Percentiles rank a stretch among this genome's conserved stretches.
phyloP scores from a whole-genome alignment of 2,329 filamentous ascomycete species.

The Botrytis aclada region DNA sequence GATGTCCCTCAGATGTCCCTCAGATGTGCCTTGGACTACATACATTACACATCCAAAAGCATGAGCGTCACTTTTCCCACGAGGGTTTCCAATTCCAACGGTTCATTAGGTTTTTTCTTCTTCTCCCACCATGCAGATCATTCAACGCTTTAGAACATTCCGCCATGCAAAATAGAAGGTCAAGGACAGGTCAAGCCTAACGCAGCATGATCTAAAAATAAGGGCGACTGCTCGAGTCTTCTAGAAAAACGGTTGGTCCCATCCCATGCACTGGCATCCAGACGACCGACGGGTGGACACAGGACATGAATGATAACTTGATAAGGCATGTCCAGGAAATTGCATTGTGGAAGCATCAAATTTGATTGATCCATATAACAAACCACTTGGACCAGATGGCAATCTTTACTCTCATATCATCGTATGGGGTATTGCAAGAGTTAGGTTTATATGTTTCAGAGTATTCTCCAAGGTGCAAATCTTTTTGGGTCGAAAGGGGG shows the following conservation, averaged over 20 bases:
- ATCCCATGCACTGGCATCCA: not conserved
- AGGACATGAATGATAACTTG: too few species aligned
- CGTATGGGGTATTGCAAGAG: not conserved
- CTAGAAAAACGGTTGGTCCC: not conserved
- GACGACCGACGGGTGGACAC: not conserved
- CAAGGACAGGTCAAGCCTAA: not conserved
- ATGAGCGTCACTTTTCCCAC: not conserved
- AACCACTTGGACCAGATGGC: not conserved
- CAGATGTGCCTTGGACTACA: not conserved
- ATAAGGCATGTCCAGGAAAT: slow-evolving; percentile 7
- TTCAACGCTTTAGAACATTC: slow-evolving; percentile 7
- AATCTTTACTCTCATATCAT: not conserved
- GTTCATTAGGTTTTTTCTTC: not conserved
- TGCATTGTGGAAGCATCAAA: slow-evolving; percentile 11
- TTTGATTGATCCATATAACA: slow-evolving; percentile 5
- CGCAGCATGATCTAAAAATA: not conserved
- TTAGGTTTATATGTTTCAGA: slow-evolving; percentile 9
- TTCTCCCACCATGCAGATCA: slow-evolving; percentile 3
- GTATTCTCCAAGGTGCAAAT: not conserved
- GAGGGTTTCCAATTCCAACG: not conserved
- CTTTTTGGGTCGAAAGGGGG: not conserved
- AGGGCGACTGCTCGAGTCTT: not conserved
- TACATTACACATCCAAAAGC: too few species aligned
- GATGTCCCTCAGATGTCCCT: not conserved
- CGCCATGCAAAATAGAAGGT: not conserved